A percentile compares a stretch with the other conserved stretches of the same genome.
Evolutionary conservation across 768 basidiomycete species (phyloP).

Genomic region (Phanerochaete sordida): DNA sequence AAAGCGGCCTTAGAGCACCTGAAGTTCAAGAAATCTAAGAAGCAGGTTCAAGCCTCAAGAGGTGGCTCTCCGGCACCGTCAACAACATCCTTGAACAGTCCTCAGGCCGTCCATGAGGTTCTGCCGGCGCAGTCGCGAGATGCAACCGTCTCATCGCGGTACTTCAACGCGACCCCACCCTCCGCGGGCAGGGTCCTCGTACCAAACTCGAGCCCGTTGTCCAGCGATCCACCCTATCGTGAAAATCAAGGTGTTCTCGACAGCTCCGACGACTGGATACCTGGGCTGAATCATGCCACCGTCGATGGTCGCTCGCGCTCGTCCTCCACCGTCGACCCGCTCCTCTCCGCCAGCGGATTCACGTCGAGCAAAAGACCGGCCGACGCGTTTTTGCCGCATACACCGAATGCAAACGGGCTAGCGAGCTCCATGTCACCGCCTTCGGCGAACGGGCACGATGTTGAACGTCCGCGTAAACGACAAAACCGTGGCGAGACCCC

Average conservation of each 20-base stretch:
- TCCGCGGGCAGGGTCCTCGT: conserved; percentile 61
- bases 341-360: conserved; percentile 60
- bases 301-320: conserved; percentile 32
- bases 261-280: conserved; percentile 40
- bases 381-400: conserved; percentile 55
- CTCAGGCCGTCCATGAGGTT: conserved; percentile 17
- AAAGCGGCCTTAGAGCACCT: conserved; percentile 43
- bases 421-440: conserved; percentile 34
- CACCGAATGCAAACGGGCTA: conserved; percentile 34
- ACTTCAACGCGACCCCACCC: conserved; percentile 46
- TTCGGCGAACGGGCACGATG: conserved; percentile 40
- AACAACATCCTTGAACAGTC: conserved; percentile 15
- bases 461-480: conserved; percentile 71
- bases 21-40: conserved; percentile 42
- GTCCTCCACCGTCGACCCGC: conserved; percentile 40
- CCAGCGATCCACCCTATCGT: conserved; percentile 35
- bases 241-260: conserved; percentile 36
- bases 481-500: conserved; percentile 45
- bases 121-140: conserved; percentile 73
- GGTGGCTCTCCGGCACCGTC: conserved; percentile 19
- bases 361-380: conserved; percentile 35
- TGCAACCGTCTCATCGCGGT: conserved; percentile 64
- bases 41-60: conserved; percentile 23
- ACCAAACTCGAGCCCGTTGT: conserved; percentile 69
- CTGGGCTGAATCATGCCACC: conserved; percentile 34